Evolutionary conservation across 257 asterid species (phyloP).

Genomic region (Solanum sitiens): DNA sequence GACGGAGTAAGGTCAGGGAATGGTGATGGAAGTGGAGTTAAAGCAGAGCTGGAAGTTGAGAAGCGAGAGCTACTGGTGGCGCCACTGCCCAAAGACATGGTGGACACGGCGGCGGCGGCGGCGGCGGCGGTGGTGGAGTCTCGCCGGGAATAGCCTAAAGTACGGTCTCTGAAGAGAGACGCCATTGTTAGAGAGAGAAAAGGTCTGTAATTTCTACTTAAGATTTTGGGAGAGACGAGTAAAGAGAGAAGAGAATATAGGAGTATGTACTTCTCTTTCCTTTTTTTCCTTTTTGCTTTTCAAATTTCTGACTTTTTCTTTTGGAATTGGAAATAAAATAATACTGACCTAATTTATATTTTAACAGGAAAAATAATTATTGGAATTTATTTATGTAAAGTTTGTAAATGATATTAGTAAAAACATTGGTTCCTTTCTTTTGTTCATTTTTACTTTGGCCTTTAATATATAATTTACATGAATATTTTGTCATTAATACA

Average conservation of each 20-base stretch:
- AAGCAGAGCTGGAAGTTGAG: constrained; percentile 3
- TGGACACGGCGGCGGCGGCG: constrained; percentile 23
- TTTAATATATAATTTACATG: background rate
- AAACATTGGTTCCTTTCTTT: background rate
- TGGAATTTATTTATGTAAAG: background rate
- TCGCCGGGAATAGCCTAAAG: constrained; percentile 58
- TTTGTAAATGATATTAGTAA: background rate
- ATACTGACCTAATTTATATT: background rate
- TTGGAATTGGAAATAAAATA: background rate
- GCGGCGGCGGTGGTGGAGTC: constrained; percentile 43
- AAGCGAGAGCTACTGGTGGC: background rate
- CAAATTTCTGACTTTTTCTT: background rate
- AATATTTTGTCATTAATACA: background rate
- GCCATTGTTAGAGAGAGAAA: constrained; percentile 53
- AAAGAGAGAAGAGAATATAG: constrained; percentile 1
- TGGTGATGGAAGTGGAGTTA: constrained; percentile 65
- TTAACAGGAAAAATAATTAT: background rate
- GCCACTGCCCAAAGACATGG: background rate
- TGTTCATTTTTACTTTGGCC: background rate
- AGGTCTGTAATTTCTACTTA: background rate
- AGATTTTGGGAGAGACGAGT: background rate
- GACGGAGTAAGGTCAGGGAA: constrained; percentile 57
- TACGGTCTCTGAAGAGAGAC: constrained; percentile 86
- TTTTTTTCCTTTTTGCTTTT: background rate
- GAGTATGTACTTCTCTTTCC: background rate